These are phyloP conservation scores for Alternaria dauci DNA, from an alignment of 2,329 filamentous ascomycete species.

Conservation along the genomic window DNA sequence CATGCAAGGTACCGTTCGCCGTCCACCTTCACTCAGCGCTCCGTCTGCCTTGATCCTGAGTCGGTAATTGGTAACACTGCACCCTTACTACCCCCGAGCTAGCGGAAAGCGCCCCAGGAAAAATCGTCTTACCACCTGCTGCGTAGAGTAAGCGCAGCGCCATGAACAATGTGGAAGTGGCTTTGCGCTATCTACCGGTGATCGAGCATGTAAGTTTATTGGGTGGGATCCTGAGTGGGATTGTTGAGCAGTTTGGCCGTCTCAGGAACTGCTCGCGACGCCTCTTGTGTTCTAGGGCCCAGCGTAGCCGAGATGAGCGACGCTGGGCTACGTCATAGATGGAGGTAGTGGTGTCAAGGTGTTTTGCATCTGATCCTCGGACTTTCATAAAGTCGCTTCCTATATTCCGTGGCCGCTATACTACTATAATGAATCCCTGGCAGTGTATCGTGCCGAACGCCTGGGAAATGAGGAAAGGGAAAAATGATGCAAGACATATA, in stretches of 20 bases:
- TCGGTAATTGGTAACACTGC: not conserved
- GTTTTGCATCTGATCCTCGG: not conserved
- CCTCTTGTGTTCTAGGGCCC: not conserved
- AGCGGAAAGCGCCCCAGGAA: not conserved
- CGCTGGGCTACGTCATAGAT: constrained; percentile 23
- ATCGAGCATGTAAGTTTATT: not conserved
- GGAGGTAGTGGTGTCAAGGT: not conserved
- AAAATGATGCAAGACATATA: not conserved
- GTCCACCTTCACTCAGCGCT: not conserved
- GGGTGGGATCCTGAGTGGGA: not conserved
- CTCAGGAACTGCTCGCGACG: not conserved
- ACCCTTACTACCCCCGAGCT: not conserved
- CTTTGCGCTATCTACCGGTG: not conserved
- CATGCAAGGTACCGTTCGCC: constrained; percentile 37
- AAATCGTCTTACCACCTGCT: not conserved
- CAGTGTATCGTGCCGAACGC: not conserved
- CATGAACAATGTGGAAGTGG: not conserved
- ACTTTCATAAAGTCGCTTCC: not conserved
- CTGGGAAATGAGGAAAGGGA: not conserved
- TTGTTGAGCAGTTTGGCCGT: constrained; percentile 12
- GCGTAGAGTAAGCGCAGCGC: not conserved
- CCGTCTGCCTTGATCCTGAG: not conserved
- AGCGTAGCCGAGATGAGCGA: constrained; percentile 23
- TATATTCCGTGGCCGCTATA: not conserved
- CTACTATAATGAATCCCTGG: not conserved